These are phyloP conservation scores for Daldinia sp. DNA, from an alignment of 2,329 filamentous ascomycete species.

Conservation along the genomic window DNA sequence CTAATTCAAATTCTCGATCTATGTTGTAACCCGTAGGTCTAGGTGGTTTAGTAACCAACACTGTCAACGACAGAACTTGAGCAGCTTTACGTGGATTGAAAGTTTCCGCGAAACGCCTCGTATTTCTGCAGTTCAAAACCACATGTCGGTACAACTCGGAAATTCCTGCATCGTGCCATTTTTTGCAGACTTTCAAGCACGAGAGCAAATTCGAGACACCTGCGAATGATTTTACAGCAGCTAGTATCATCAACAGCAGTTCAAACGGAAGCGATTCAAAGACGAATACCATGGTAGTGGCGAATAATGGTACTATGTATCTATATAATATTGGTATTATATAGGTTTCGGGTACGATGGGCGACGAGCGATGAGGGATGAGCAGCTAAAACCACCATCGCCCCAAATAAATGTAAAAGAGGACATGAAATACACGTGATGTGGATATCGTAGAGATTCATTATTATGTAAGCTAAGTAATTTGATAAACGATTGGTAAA, in stretches of 20 bases:
- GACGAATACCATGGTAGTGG: not conserved
- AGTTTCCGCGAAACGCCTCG: not conserved
- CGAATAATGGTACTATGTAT: too few relatives aligned
- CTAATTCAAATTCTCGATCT: not conserved
- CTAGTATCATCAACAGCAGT: not conserved
- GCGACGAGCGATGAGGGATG: too few relatives aligned
- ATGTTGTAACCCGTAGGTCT: not conserved
- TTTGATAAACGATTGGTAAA: too few relatives aligned
- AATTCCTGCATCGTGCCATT: not conserved
- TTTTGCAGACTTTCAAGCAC: not conserved
- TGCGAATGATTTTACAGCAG: not conserved
- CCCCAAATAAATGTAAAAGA: too few relatives aligned
- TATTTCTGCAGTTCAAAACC: not conserved
- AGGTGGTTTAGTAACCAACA: not conserved
- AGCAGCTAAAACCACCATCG: too few relatives aligned
- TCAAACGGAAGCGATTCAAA: not conserved
- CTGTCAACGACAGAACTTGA: not conserved
- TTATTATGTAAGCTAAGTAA: too few relatives aligned
- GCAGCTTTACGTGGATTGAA: not conserved
- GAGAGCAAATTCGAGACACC: not conserved
- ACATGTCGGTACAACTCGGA: not conserved
- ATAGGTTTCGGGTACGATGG: too few relatives aligned
- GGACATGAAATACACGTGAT: too few relatives aligned
- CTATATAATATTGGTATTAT: too few relatives aligned
- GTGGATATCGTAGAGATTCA: too few relatives aligned